Percentiles rank a stretch among this genome's conserved stretches.
Evolutionary conservation across 2,329 filamentous ascomycete species (phyloP).

Genomic region (Cladosporium sphaerospermum): DNA sequence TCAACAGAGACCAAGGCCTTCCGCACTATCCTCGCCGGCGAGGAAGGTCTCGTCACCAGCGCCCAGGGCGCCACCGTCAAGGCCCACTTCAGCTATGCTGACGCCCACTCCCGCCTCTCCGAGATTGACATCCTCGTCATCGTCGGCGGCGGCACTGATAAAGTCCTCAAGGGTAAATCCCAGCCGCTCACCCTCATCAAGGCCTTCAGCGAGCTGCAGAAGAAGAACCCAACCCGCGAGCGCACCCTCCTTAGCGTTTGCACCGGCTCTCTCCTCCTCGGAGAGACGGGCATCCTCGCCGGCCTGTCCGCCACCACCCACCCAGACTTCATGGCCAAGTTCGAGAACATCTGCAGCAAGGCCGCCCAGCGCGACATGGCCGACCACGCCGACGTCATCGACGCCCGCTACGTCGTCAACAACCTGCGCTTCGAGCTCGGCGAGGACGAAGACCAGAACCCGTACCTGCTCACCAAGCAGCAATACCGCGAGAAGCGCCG

Average conservation of each 20-base stretch:
- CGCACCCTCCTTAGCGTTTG: conserved; percentile 75
- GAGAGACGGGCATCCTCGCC: conserved; percentile 67
- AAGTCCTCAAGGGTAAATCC: conserved; percentile 59
- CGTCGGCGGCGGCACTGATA: conserved; percentile 62
- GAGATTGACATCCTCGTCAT: conserved; percentile 77
- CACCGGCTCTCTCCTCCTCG: conserved; percentile 72
- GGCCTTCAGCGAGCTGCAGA: conserved; percentile 72
- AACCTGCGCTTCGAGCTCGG: conserved; percentile 79
- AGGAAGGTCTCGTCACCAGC: conserved; percentile 43
- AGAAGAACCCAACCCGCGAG: conserved; percentile 71
- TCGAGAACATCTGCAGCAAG: conserved; percentile 76
- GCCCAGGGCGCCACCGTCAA: conserved; percentile 62
- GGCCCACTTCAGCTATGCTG: conserved; percentile 71
- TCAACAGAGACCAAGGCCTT: conserved; percentile 46
- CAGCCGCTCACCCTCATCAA: conserved; percentile 66
- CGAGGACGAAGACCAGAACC: conserved; percentile 74
- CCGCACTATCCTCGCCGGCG: conserved; percentile 47
- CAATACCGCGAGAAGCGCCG: conserved; percentile 44
- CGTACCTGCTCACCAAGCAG: conserved; percentile 71
- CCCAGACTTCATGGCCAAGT: conserved; percentile 69
- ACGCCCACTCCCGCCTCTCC: conserved; percentile 64
- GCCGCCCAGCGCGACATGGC: conserved; percentile 62
- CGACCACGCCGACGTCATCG: conserved; percentile 75
- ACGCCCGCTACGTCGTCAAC: conserved; percentile 84
- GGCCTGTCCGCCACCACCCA: conserved; percentile 78